These are phyloP conservation scores for Beauveria brongniartii DNA, from an alignment of 2,329 filamentous ascomycete genomes.

Conservation along the genomic window DNA sequence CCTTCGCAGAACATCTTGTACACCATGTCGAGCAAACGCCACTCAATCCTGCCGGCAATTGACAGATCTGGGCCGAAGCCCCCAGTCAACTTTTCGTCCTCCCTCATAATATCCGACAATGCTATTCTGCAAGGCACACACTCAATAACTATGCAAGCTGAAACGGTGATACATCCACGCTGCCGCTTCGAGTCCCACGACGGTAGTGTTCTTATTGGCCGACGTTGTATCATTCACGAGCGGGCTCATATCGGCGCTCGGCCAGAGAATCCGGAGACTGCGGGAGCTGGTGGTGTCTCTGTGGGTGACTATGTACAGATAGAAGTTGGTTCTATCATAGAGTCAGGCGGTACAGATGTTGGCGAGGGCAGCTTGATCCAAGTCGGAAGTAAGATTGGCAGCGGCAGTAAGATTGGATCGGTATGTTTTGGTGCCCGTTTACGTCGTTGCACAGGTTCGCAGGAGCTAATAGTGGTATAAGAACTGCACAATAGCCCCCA, in stretches of 20 bases:
- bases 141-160: constrained; percentile 68
- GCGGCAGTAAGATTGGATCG: constrained; percentile 54
- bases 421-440: constrained; percentile 32
- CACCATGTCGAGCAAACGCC: constrained; percentile 40
- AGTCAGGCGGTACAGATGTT: constrained; percentile 53
- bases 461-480: constrained; percentile 24
- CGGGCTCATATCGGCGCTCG: constrained; percentile 45
- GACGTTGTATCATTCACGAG: constrained; percentile 77
- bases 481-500: constrained; percentile 64
- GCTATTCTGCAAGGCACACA: constrained; percentile 62
- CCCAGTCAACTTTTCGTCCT: constrained; percentile 53
- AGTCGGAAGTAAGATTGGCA: constrained; percentile 51
- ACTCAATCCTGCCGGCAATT: constrained; percentile 47
- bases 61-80: constrained; percentile 49
- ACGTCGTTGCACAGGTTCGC: background rate
- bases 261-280: constrained; percentile 19
- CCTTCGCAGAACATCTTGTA: background rate
- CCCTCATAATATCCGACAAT: constrained; percentile 53
- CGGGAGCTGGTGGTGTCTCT: constrained; percentile 39
- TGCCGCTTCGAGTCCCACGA: constrained; percentile 68
- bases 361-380: constrained; percentile 54
- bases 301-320: constrained; percentile 55
- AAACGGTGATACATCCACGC: constrained; percentile 80
- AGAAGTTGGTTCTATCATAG: constrained; percentile 52
- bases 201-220: constrained; percentile 72